A percentile compares a stretch with the other conserved stretches of the same genome.
Conservation (phyloP, 2,329 filamentous ascomycete species). For the Pseudocercospora eumusae region DNA sequence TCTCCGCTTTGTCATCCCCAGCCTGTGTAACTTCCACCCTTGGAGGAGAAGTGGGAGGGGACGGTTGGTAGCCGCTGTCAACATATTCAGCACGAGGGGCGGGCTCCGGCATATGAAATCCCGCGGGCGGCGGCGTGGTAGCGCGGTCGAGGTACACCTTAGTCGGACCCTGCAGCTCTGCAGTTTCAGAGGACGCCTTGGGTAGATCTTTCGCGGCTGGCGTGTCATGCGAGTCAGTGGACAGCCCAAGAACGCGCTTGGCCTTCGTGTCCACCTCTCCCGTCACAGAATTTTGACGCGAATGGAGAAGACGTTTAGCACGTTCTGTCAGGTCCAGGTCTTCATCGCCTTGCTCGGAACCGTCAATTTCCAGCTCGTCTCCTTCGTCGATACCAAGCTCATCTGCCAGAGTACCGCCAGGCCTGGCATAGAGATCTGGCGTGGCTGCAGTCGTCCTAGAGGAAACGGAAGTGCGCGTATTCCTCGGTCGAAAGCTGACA, state of each 20-base stretch:
- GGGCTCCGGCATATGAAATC: constrained; percentile 19
- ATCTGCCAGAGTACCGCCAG: constrained; percentile 79
- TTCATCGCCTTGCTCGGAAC: constrained; percentile 66
- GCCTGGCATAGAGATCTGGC: constrained; percentile 58
- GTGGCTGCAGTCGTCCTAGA: constrained; percentile 34
- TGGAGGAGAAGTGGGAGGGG: constrained; percentile 74
- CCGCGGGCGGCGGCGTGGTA: constrained; percentile 25
- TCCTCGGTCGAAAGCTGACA: constrained; percentile 32
- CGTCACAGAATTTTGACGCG: constrained; percentile 42
- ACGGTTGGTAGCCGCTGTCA: constrained; percentile 79
- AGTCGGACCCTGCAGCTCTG: constrained; percentile 15
- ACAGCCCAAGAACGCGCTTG: constrained; percentile 48
- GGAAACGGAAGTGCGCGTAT: constrained; percentile 28
- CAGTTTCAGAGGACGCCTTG: constrained; percentile 19
- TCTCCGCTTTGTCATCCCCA: constrained; percentile 15
- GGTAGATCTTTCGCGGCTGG: constrained; percentile 19
- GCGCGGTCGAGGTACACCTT: constrained; percentile 28
- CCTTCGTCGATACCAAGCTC: constrained; percentile 86
- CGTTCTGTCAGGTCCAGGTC: constrained; percentile 52
- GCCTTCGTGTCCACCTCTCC: constrained; percentile 47
- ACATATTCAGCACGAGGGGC: constrained; percentile 58
- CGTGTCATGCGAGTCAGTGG: constrained; percentile 22
- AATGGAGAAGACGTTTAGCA: constrained; percentile 43
- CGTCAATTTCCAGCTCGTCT: constrained; percentile 59
- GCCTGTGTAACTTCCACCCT: constrained; percentile 28